These are phyloP conservation scores for Hypoxylon sp. DNA, from an alignment of 2,329 filamentous ascomycete species.

Conservation along the genomic window DNA sequence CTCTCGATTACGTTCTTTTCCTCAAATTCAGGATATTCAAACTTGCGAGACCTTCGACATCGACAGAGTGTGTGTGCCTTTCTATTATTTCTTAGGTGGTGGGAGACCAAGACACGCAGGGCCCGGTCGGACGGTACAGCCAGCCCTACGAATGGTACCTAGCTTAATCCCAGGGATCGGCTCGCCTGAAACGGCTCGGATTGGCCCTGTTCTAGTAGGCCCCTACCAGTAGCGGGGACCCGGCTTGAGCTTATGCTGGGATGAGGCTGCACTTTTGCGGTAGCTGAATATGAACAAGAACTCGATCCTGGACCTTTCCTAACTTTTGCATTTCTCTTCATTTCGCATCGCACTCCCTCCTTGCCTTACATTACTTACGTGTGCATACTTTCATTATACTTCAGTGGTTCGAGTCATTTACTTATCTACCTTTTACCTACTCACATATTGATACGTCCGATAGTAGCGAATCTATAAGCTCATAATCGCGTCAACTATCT, in stretches of 20 bases:
- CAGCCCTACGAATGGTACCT: slow-evolving; percentile 44
- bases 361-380: neutral
- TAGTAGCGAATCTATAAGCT: too few species aligned
- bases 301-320: slow-evolving; percentile 6
- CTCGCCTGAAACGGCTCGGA: slow-evolving; percentile 35
- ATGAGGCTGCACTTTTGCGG: slow-evolving; percentile 38
- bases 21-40: neutral
- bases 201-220: slow-evolving; percentile 38
- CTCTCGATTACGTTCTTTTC: neutral
- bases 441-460: slow-evolving; percentile 1
- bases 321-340: slow-evolving; percentile 38
- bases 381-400: slow-evolving; percentile 7
- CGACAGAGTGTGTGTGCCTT: slow-evolving; percentile 2
- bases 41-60: slow-evolving; percentile 1
- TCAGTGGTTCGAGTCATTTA: slow-evolving; percentile 4
- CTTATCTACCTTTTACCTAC: neutral
- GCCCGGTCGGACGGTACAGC: slow-evolving; percentile 40
- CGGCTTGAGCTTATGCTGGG: slow-evolving; percentile 31
- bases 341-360: slow-evolving; percentile 33
- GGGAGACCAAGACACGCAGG: slow-evolving; percentile 42
- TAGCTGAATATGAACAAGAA: slow-evolving; percentile 33
- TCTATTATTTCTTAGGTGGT: slow-evolving; percentile 28
- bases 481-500: neutral
- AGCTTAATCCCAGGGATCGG: slow-evolving; percentile 37
- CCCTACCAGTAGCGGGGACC: slow-evolving; percentile 23